Evolutionary conservation across 805 yeast species (phyloP).

Genomic region (Ogataea methanolica): DNA sequence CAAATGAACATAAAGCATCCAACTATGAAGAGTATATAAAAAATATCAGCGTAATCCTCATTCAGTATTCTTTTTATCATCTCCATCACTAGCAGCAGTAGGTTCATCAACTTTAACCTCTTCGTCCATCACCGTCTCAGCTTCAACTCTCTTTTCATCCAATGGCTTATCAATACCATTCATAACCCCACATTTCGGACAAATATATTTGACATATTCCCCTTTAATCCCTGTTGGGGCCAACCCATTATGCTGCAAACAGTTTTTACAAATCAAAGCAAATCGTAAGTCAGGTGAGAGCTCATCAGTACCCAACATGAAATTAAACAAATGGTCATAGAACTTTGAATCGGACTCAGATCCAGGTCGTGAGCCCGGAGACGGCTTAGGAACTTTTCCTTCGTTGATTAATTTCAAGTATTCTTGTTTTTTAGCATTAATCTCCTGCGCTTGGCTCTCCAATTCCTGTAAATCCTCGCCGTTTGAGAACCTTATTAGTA

Average conservation of each 20-base stretch:
- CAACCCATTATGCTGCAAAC: constrained; percentile 71
- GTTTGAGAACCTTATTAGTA: constrained; percentile 55
- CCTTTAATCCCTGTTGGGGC: constrained; percentile 70
- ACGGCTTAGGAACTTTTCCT: constrained; percentile 17
- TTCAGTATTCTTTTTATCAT: no score
- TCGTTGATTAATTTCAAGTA: constrained; percentile 32
- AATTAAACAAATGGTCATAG: constrained; percentile 36
- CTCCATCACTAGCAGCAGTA: no score
- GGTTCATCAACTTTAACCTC: not conserved
- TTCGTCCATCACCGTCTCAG: not conserved
- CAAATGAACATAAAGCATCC: no score
- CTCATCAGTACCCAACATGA: constrained; percentile 60
- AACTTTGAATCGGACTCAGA: not conserved
- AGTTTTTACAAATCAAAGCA: constrained; percentile 68
- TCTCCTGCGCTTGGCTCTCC: constrained; percentile 39
- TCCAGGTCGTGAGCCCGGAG: constrained; percentile 9
- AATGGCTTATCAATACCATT: constrained; percentile 24
- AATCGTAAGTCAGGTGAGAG: constrained; percentile 52
- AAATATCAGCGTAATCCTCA: no score
- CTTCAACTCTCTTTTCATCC: not conserved
- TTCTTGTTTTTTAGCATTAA: constrained; percentile 35
- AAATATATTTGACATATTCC: constrained; percentile 44
- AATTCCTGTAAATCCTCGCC: constrained; percentile 44
- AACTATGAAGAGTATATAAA: no score
- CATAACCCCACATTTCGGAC: constrained; percentile 58